phyloP scores from a whole-genome alignment of 2,329 filamentous ascomycete species.

The Talaromyces marneffei region DNA sequence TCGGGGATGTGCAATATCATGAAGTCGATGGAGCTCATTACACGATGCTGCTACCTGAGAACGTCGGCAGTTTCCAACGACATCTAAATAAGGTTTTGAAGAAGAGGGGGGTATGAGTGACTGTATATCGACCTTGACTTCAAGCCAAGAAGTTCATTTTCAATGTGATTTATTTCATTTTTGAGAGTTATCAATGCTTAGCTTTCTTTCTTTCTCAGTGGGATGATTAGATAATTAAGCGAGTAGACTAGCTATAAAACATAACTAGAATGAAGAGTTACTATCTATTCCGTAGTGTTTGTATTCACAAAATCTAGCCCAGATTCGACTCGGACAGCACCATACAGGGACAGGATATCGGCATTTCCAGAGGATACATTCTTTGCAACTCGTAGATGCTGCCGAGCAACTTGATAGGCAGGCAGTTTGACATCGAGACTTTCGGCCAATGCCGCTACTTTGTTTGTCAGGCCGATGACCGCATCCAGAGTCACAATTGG shows the following conservation, averaged over 20 bases:
- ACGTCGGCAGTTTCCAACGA: conserved; percentile 31
- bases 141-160: no score
- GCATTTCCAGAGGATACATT: neutral
- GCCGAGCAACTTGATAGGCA: neutral
- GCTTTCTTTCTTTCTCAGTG: no score
- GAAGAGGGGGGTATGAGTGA: neutral
- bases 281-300: neutral
- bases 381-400: neutral
- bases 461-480: neutral
- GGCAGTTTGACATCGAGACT: neutral
- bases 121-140: no score
- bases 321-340: neutral
- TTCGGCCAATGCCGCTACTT: neutral
- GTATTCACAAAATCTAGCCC: neutral
- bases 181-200: no score
- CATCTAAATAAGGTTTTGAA: neutral
- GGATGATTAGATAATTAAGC: no score
- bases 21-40: conserved; percentile 36
- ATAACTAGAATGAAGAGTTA: no score
- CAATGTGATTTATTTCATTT: no score
- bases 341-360: neutral
- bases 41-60: conserved; percentile 35
- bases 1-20: conserved; percentile 25
- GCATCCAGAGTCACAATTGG: neutral
- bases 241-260: neutral